Evolutionary conservation across 2,329 filamentous ascomycete genomes (phyloP), one percentile per base, ranked within the genome.

Genomic region (Cercospora sp.): DNA sequence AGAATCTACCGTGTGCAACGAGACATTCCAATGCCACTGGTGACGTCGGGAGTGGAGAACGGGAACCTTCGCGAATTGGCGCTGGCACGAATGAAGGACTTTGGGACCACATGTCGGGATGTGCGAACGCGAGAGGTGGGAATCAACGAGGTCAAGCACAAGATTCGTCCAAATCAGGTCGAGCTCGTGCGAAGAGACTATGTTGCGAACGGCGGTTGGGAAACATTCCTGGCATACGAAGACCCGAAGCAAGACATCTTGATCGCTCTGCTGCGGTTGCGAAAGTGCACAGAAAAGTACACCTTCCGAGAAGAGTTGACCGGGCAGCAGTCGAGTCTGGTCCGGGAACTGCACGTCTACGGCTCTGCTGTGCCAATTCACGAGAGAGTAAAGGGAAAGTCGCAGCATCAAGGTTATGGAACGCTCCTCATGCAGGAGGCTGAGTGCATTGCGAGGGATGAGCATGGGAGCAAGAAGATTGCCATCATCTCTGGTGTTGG

Each of bases 1-100:
- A 89, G 95, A 70, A 99, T 99, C 76, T 99, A 99, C 83, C 93
- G 95, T 69, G 95, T 99, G 0, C 95, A 99, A 83, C 89, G 95
- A 79, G 95, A 99, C 81, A 99, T 99, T 67, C 95, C 95, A n/a
- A 99, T 99, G 95, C 95, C 95, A 0, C 86, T 99, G 26, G 96
- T 99, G n/a, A 98, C 95, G 0, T 97, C 94, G 0, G 95, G 95
- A 49, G 95, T 99, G 0, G 95, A 99, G 82, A 99, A 99, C 74
- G 95, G 95, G 69, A 99, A 99, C 78, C 83, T 99, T 45, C 89
- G 95, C 70, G 95, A 99, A 80, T 84, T 99, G 60, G 94, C 95
- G 0, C 84, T 99, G 65, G 93, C 94, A n/a, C 87, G 95, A 24
- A 99, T 99, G 96, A 97, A 97, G 81, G 95, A 99, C 79, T 98